Evolutionary conservation across 169 alveolate species (phyloP).

Genomic region (Eimeria sp.): DNA sequence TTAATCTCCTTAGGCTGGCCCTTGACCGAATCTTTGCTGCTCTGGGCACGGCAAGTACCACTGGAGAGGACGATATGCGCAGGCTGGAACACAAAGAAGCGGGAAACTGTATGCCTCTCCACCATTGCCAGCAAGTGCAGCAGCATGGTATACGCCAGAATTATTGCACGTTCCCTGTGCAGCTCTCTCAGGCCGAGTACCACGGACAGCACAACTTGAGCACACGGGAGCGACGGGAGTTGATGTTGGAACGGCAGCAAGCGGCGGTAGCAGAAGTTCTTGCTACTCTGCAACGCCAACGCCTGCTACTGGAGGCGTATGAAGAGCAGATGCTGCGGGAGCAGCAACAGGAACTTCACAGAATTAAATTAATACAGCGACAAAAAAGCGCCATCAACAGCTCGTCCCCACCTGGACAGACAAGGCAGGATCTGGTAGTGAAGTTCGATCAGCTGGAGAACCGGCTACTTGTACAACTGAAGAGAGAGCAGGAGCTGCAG

Average conservation of each 20-base stretch:
- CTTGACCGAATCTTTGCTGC: constrained; percentile 68
- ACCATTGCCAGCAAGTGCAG: not conserved
- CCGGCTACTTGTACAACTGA: not conserved
- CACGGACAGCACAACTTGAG: not conserved
- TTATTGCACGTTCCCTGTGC: not conserved
- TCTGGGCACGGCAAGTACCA: not conserved
- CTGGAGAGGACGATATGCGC: not conserved
- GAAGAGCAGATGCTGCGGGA: constrained; percentile 1
- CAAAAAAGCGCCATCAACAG: not conserved
- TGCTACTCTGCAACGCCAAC: constrained; percentile 2
- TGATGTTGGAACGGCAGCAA: not conserved
- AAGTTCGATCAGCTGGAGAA: constrained; percentile 11
- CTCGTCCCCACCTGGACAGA: not conserved
- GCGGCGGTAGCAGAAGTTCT: not conserved
- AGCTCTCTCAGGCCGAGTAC: constrained; percentile 20
- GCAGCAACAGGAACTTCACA: not conserved
- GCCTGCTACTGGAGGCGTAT: constrained; percentile 8
- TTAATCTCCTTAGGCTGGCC: constrained; percentile 21
- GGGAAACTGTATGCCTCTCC: not conserved
- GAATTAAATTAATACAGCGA: not conserved
- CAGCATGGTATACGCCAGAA: not conserved
- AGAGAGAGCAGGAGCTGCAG: constrained; percentile 39
- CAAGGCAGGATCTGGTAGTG: not conserved
- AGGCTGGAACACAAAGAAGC: not conserved
- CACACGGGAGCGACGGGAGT: not conserved